Conservation (phyloP, 441 rosid species). For the Erodium texanum region DNA sequence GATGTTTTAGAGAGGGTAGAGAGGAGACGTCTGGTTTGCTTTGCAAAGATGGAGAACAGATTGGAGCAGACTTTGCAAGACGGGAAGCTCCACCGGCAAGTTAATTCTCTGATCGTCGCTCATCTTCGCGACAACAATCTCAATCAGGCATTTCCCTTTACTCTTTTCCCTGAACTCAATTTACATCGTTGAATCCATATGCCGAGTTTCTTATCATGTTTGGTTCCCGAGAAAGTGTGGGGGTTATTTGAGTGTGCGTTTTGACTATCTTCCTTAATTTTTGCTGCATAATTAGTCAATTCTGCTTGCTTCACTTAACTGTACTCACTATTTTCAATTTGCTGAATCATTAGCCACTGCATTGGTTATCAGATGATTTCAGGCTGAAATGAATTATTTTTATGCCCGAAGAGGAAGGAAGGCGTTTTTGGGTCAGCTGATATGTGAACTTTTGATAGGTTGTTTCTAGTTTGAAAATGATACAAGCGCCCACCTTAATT, state of each 20-base stretch:
- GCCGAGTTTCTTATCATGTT: neutral
- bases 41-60: slow-evolving; percentile 34
- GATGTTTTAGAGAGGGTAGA: neutral
- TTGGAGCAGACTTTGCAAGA: slow-evolving; percentile 66
- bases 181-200: neutral
- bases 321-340: neutral
- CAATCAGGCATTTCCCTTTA: slow-evolving; percentile 35
- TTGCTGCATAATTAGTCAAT: neutral
- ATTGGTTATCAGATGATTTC: neutral
- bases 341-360: neutral
- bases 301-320: neutral
- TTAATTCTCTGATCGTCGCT: slow-evolving; percentile 67
- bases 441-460: neutral
- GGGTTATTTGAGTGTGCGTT: neutral
- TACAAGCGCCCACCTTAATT: neutral
- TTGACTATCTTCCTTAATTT: neutral
- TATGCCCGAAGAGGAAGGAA: neutral
- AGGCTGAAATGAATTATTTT: neutral
- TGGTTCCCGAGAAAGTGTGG: neutral
- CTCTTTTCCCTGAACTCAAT: neutral
- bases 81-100: slow-evolving; percentile 54
- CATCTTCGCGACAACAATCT: slow-evolving; percentile 76
- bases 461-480: neutral
- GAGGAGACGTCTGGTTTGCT: neutral
- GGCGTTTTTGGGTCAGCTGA: neutral